These are phyloP conservation scores for Kluyveromyces nonfermentans DNA, from an alignment of 805 yeast species.

Conservation along the genomic window DNA sequence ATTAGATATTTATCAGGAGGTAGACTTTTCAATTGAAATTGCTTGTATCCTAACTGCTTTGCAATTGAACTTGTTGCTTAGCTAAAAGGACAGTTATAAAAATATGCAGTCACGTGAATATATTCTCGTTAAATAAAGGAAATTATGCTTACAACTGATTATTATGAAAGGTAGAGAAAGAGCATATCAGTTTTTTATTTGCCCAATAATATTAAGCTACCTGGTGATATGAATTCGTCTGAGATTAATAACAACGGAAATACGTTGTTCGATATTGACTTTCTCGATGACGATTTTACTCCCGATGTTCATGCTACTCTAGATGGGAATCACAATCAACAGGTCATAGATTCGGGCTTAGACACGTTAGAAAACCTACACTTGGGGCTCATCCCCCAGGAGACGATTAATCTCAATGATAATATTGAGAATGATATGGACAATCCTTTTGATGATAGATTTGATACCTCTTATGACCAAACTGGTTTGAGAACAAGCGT, in stretches of 20 bases:
- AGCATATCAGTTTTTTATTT: not conserved
- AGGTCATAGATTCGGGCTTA: slow-evolving; percentile 9
- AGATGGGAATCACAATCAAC: slow-evolving; percentile 2
- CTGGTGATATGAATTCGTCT: slow-evolving; percentile 1
- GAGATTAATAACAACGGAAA: slow-evolving; percentile 12
- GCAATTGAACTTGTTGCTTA: not conserved
- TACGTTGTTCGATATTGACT: slow-evolving; percentile 34
- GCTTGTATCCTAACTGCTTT: not conserved
- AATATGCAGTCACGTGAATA: not conserved
- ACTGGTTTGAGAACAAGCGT: not conserved
- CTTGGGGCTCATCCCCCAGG: slow-evolving; percentile 25
- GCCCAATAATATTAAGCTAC: not conserved
- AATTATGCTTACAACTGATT: not conserved
- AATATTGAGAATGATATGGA: slow-evolving; percentile 31
- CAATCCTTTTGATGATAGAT: slow-evolving; percentile 18
- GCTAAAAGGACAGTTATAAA: not conserved
- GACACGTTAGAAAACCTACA: slow-evolving; percentile 15
- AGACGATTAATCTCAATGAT: slow-evolving; percentile 28
- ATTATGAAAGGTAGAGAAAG: not conserved
- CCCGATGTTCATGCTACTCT: slow-evolving; percentile 6
- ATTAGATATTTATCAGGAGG: not conserved
- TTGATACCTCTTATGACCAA: slow-evolving; percentile 3
- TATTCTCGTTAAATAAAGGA: not conserved
- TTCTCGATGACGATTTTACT: slow-evolving; percentile 19
- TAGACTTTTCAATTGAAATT: too few species aligned